Conservation (phyloP, 169 alveolate species). For the Eimeria acervulina region DNA sequence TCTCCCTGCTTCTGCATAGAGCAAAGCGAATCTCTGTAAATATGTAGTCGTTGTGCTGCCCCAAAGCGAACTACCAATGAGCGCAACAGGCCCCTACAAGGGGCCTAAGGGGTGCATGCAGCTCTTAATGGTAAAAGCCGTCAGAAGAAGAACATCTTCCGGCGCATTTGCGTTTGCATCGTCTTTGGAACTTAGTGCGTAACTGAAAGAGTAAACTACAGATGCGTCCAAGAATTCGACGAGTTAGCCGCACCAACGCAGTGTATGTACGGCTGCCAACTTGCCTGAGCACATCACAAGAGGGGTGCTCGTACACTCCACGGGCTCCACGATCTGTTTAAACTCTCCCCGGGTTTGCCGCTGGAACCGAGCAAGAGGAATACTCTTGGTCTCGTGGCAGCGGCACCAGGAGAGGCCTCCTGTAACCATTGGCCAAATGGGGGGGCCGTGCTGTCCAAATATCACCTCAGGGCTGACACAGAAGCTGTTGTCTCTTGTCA, state of each 20-base stretch:
- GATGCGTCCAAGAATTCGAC: too few species aligned
- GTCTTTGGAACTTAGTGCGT: not conserved
- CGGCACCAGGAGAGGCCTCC: conserved; percentile 45
- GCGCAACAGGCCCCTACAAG: not conserved
- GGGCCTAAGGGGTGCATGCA: not conserved
- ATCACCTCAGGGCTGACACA: conserved; percentile 20
- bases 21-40: not conserved
- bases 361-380: conserved; percentile 45
- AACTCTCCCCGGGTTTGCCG: not conserved
- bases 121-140: not conserved
- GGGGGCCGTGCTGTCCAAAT: conserved; percentile 51
- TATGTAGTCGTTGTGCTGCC: not conserved
- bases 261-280: not conserved
- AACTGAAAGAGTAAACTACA: too few species aligned
- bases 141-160: not conserved
- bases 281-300: not conserved
- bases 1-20: not conserved
- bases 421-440: conserved; percentile 44
- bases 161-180: not conserved
- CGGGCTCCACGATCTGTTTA: not conserved
- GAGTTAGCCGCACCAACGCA: not conserved
- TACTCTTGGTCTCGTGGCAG: conserved; percentile 31
- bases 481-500: not conserved
- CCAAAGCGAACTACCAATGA: not conserved
- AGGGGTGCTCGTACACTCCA: not conserved